Evolutionary conservation across 1,284 basidiomycete genomes (phyloP).

Genomic region (Ganoderma leucocontextum): DNA sequence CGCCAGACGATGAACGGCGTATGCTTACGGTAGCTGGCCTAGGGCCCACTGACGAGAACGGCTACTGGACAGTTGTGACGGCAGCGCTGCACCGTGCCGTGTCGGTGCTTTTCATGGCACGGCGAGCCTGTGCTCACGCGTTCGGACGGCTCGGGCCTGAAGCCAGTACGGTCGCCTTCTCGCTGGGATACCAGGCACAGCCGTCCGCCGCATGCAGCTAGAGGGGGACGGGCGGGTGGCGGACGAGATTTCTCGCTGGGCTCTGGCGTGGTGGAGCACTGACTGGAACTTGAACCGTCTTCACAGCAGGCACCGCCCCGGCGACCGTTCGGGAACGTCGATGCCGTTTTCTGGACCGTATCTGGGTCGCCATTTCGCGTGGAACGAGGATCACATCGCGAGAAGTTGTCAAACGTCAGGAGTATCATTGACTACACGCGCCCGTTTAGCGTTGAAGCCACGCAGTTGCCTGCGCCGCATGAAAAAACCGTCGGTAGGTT

Average conservation of each 20-base stretch:
- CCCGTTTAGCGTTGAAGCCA: background rate
- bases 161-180: background rate
- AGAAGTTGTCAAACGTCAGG: slow-evolving; percentile 4
- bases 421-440: background rate
- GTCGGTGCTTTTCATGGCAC: slow-evolving; percentile 25
- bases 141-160: slow-evolving; percentile 24
- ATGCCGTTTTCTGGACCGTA: background rate
- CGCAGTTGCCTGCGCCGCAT: background rate
- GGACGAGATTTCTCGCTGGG: background rate
- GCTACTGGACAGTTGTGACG: slow-evolving; percentile 26
- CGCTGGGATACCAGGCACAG: slow-evolving; percentile 11
- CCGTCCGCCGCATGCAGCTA: background rate
- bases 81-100: slow-evolving; percentile 24
- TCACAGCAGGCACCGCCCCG: background rate
- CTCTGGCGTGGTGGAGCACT: background rate
- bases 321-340: background rate
- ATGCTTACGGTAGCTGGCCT: slow-evolving; percentile 1
- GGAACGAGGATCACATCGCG: slow-evolving; percentile 1
- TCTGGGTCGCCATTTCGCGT: background rate
- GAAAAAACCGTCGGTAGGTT: background rate
- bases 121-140: slow-evolving; percentile 15
- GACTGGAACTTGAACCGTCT: background rate
- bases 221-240: background rate
- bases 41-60: slow-evolving; percentile 21
- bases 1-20: slow-evolving; percentile 3